Conservation (phyloP, 2,329 filamentous ascomycete species). For the Colletotrichum sp. region DNA sequence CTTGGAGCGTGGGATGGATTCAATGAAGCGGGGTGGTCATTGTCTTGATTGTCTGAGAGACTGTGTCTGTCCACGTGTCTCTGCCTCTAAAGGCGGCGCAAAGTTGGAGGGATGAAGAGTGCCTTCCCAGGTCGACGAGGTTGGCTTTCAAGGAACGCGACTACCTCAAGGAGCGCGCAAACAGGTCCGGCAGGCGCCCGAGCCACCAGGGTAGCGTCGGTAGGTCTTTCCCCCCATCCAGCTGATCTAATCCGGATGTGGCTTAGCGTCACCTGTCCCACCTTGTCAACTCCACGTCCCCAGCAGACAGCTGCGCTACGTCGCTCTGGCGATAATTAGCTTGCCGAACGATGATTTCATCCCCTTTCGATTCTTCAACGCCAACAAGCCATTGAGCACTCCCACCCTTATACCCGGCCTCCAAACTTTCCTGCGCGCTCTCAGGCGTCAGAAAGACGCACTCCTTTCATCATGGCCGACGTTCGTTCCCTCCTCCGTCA, state of each 20-base stretch:
- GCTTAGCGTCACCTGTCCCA: neutral
- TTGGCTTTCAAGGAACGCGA: neutral
- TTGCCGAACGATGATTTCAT: neutral
- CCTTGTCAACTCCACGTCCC: constrained; percentile 7
- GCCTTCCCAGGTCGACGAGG: neutral
- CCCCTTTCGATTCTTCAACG: neutral
- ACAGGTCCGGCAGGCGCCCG: neutral
- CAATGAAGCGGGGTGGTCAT: neutral
- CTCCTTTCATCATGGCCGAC: constrained; percentile 67
- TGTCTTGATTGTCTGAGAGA: neutral
- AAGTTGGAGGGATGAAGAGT: neutral
- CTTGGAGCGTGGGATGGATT: neutral
- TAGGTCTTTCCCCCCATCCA: neutral
- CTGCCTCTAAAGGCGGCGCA: neutral
- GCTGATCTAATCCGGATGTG: neutral
- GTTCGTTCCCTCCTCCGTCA: constrained; percentile 80
- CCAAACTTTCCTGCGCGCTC: neutral
- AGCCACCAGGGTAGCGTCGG: neutral
- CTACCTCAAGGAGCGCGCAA: neutral
- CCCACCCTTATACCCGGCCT: neutral
- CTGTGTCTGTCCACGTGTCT: neutral
- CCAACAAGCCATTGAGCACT: constrained; percentile 7
- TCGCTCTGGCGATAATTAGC: constrained; percentile 6
- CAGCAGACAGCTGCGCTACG: neutral
- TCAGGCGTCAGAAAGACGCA: neutral